Base-by-base conservation (phyloP, 176 grass and related monocot species). In the Bolboschoenus planiculmis region DNA sequence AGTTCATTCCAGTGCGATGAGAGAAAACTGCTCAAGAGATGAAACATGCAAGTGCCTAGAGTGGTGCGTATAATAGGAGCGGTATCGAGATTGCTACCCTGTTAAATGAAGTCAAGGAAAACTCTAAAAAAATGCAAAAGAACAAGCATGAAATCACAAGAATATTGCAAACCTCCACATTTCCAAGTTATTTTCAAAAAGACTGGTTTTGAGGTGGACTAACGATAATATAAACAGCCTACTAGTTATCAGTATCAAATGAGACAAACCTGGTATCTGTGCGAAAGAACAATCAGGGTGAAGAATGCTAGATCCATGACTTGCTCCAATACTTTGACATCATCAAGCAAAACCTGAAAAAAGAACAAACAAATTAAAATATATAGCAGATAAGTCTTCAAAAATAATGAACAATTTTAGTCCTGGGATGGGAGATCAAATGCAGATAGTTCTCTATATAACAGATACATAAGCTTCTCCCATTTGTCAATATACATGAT, bases 221-320 rank as follows among this genome's bases (percentile, higher is more conserved):
- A 66, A 15, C 2, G 36, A 42, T 71, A 9, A 42, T 71, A 15
- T 18, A 42, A 20, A n/a, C 9, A 27, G 10, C 10, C 23, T 47
- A 47, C 35, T 21, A 46, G 39, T 29, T 74, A 4, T 15, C 11
- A 15, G 40, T 27, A 74, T 50, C 24, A 56, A 83, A 80, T 14
- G 67, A 47, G 78, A 27, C 20, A 7, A 87, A 95, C 95, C 95
- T 95, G 86, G 56, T 94, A 94, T 78, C 61, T 81, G 10, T 86
- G 85, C 34, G 95, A 89, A 92, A 98, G 92, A 91, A 91, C 79
- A 81, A 93, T 87, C 55, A 94, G 80, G 76, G 88, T 33, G 81
- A 87, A 93, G 66, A 98, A 92, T 84, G 93, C 91, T 65, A 98
- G 61, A 84, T 98, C 95, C 90, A 95, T 88, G 73, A 98, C 85